Evolutionary conservation across 225 moss, liverwort and hornwort genomes (phyloP).

Genomic region (Physcomitrellopsis africana): DNA sequence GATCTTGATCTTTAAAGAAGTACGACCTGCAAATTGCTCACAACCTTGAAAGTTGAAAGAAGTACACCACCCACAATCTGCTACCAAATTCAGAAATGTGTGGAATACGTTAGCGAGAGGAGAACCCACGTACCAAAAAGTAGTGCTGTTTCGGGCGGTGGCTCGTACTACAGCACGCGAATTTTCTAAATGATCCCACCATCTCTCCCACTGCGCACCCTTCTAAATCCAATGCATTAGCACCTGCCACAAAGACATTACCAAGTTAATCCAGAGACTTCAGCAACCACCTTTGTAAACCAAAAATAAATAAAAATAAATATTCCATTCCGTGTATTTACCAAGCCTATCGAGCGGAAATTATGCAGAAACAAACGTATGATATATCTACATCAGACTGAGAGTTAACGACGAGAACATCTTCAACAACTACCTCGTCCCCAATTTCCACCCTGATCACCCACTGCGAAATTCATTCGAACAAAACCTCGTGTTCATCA

Average conservation of each 20-base stretch:
- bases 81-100: background rate
- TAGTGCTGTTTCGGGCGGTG: conserved; percentile 32
- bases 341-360: background rate
- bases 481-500: background rate
- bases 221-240: conserved; percentile 6
- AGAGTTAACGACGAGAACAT: background rate
- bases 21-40: no score
- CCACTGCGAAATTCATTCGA: background rate
- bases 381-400: no score
- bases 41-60: background rate
- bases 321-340: no score
- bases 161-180: conserved; percentile 20
- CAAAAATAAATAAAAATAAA: background rate
- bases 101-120: background rate
- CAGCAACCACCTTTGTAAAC: background rate
- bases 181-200: conserved; percentile 43
- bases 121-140: conserved; percentile 28
- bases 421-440: background rate
- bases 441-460: background rate
- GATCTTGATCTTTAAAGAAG: no score
- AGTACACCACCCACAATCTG: background rate
- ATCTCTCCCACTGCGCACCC: conserved; percentile 11
- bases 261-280: background rate
- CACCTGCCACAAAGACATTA: conserved; percentile 22
- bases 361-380: background rate